Percentiles rank a stretch among this genome's conserved stretches.
Conservation (phyloP, 768 basidiomycete genomes). For the Lactifluus subvellereus region DNA sequence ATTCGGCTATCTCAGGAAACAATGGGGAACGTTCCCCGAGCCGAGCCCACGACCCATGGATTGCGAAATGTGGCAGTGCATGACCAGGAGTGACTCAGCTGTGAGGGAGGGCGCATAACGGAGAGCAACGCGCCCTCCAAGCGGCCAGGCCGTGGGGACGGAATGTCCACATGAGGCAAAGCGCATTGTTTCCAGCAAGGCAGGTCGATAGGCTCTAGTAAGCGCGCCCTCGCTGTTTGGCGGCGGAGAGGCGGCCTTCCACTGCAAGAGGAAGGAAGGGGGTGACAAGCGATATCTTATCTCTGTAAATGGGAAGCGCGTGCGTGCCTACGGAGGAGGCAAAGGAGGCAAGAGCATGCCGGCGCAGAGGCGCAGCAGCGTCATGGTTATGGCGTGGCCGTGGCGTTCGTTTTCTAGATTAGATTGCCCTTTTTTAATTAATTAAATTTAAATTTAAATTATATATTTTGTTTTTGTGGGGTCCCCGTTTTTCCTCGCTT, state of each 20-base stretch:
- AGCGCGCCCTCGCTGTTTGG: neutral
- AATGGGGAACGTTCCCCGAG: neutral
- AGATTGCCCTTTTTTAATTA: neutral
- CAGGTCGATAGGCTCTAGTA: neutral
- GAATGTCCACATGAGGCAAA: constrained; percentile 3
- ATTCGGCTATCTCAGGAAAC: neutral
- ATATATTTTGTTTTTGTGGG: neutral
- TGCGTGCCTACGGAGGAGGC: constrained; percentile 4
- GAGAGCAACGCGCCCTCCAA: neutral
- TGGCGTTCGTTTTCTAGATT: neutral
- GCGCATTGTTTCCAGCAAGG: neutral
- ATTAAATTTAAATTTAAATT: neutral
- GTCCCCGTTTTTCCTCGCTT: neutral
- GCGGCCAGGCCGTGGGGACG: constrained; percentile 2
- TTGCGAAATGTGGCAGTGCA: neutral
- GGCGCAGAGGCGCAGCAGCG: constrained; percentile 4
- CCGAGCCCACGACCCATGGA: neutral
- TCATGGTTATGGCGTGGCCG: neutral
- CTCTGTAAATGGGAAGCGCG: constrained; percentile 1
- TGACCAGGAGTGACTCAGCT: neutral
- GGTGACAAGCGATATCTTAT: constrained; percentile 6
- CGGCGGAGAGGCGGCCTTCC: constrained; percentile 9
- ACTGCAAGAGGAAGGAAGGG: neutral
- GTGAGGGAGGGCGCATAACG: constrained; percentile 2
- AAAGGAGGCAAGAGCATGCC: constrained; percentile 13